Evolutionary conservation across 108 stramenopile species (phyloP), one percentile per base, ranked within the genome.

Genomic region (Skeletonema costatum): DNA sequence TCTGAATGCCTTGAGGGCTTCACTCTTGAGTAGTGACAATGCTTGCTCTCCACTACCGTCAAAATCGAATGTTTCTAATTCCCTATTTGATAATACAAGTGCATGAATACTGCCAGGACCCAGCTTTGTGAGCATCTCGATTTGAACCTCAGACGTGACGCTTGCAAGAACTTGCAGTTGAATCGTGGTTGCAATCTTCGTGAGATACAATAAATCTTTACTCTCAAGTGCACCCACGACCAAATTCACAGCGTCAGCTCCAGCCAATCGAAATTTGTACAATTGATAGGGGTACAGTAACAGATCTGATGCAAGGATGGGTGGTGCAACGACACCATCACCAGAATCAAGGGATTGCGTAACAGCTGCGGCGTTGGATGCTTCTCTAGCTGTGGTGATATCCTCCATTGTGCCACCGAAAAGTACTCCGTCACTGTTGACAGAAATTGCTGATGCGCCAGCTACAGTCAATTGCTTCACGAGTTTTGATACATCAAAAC

Each of bases 271-370:
- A 46, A 96, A 80, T 73, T 92, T 96, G 82, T 93, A 96, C 41
- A 96, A n/a, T 63, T 96, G 95, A 63, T 96, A 96, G 33, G 95
- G 95, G 68, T 96, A 96, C 11, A 96, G 69, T 4, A 93, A 32
- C 14, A 96, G 78, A 79, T 96, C 95, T n/a, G 91, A 92, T 2
- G 95, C 95, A 17, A 96, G 71, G 38, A 96, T 74, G 3, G 95
- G 95, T 13, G 95, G 95, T 38, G 80, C 83, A 8, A 86, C 80
- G 10, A 83, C 85, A 48, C 87, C 87, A 65, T 89, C 90, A 46
- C 39, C 60, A 2, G 73, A 59, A 56, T 81, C 80, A 10, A 81
- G 68, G 30, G 83, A 77, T 66, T 71, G 58, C 12, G 79, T 63
- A 17, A 89, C 61, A 32, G 85, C 86, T 16, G 85, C 89, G 11